Conservation (phyloP, 371 early-diverging fungal species). For the Racocetra persica region DNA sequence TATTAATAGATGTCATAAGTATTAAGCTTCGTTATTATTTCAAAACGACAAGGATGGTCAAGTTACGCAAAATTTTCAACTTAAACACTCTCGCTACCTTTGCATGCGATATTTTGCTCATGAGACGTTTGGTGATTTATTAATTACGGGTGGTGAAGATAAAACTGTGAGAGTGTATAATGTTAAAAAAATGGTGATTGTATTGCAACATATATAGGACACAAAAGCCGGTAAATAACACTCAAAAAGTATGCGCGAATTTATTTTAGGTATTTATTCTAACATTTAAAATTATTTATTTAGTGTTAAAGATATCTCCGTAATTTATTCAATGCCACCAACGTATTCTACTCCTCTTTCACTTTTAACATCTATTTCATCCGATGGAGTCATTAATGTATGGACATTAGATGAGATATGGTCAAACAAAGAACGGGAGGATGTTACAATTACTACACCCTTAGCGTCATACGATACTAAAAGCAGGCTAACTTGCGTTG, state of each 20-base stretch:
- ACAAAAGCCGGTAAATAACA: conserved; percentile 53
- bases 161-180: conserved; percentile 73
- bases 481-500: conserved; percentile 40
- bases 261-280: not conserved
- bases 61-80: conserved; percentile 58
- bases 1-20: no score
- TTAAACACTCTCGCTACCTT: conserved; percentile 56
- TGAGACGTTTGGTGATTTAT: conserved; percentile 60
- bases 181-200: conserved; percentile 60
- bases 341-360: conserved; percentile 50
- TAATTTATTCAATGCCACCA: conserved; percentile 52
- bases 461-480: conserved; percentile 36
- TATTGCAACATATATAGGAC: conserved; percentile 64
- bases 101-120: conserved; percentile 59
- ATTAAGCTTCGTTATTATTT: not conserved
- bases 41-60: conserved; percentile 57
- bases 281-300: not conserved
- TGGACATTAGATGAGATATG: conserved; percentile 64
- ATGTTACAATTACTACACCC: not conserved
- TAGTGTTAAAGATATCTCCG: conserved; percentile 60
- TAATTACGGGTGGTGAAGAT: conserved; percentile 78
- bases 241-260: not conserved
- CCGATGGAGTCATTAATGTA: conserved; percentile 75
- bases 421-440: not conserved
- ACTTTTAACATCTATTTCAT: conserved; percentile 68